Evolutionary conservation across 176 grass and related monocot genomes (phyloP).

Genomic region (Carex scoparia): DNA sequence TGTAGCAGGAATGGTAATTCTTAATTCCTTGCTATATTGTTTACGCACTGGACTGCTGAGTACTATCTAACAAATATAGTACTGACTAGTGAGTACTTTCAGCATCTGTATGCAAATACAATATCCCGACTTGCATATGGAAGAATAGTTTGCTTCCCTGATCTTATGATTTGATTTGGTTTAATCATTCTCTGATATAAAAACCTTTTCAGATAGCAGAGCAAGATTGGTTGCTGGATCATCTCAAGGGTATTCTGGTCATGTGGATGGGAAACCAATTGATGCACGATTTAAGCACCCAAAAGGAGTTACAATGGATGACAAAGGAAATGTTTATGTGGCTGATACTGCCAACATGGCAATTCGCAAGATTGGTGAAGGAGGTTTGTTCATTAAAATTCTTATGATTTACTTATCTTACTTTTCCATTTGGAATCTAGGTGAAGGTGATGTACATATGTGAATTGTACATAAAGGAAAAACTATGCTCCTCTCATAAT

Average conservation of each 20-base stretch:
- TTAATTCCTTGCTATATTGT: not conserved
- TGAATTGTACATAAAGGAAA: not conserved
- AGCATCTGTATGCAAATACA: not conserved
- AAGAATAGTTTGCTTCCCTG: not conserved
- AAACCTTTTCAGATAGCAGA: constrained; percentile 70
- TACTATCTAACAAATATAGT: not conserved
- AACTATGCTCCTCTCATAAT: not conserved
- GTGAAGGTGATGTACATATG: not conserved
- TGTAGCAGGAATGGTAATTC: not conserved
- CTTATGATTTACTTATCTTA: constrained; percentile 10
- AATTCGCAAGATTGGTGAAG: constrained; percentile 87
- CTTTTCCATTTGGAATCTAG: not conserved
- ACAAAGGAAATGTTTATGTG: constrained; percentile 96
- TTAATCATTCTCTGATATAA: constrained; percentile 22
- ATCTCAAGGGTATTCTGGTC: constrained; percentile 83
- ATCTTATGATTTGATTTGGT: not conserved
- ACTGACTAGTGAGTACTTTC: not conserved
- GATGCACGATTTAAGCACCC: constrained; percentile 93
- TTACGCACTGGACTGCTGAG: not conserved
- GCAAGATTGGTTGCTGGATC: constrained; percentile 89
- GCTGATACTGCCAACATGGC: constrained; percentile 93
- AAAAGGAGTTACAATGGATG: constrained; percentile 81
- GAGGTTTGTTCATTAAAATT: constrained; percentile 33
- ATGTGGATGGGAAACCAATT: constrained; percentile 88
- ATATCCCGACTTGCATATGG: not conserved